Evolutionary conservation across 1,284 basidiomycete species (phyloP).

Genomic region (Cerioporus squamosus): DNA sequence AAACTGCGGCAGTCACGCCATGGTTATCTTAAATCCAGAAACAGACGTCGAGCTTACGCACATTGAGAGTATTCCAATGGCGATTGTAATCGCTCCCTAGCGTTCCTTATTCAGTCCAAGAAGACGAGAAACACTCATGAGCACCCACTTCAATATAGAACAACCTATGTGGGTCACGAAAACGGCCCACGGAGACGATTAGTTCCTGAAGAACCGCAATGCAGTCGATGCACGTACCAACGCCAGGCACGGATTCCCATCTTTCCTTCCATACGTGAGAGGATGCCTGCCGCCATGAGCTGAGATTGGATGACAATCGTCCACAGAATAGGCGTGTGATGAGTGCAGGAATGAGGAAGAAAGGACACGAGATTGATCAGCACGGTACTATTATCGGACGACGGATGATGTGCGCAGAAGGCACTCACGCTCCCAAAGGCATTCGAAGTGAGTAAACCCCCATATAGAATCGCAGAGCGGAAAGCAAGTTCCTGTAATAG

Average conservation of each 20-base stretch:
- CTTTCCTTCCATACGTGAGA: constrained; percentile 69
- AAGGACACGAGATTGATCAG: not conserved
- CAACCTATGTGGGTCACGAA: constrained; percentile 42
- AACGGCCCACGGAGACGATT: not conserved
- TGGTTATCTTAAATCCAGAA: not conserved
- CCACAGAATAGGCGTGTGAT: not conserved
- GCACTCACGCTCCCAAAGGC: constrained; percentile 70
- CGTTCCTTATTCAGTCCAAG: not conserved
- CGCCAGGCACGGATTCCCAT: constrained; percentile 74
- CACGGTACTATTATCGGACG: not conserved
- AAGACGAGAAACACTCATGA: not conserved
- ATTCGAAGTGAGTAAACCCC: constrained; percentile 73
- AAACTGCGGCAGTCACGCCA: constrained; percentile 8
- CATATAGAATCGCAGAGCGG: constrained; percentile 71
- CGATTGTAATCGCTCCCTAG: constrained; percentile 61
- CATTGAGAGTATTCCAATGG: constrained; percentile 60
- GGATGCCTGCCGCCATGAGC: constrained; percentile 73
- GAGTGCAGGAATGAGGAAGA: not conserved
- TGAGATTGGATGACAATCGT: constrained; percentile 27
- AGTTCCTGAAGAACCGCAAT: not conserved
- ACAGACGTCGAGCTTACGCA: constrained; percentile 31
- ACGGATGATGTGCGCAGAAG: not conserved
- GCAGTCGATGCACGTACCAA: constrained; percentile 46
- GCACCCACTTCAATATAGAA: constrained; percentile 61
- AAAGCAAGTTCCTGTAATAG: constrained; percentile 62